Evolutionary conservation across 306 rosid genomes (phyloP).

Genomic region (Rosa lucieae): DNA sequence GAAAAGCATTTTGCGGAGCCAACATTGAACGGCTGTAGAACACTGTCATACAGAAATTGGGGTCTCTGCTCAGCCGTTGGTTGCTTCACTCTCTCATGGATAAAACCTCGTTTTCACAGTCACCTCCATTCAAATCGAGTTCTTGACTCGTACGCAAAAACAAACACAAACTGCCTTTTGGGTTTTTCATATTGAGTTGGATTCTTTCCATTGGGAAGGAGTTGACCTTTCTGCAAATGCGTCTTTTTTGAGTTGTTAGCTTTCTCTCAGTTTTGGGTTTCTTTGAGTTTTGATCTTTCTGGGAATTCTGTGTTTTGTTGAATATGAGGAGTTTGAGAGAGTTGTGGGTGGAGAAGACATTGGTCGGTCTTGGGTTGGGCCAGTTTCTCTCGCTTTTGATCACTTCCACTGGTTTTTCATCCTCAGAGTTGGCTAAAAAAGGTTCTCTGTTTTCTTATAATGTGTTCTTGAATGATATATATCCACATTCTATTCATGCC

Average conservation of each 20-base stretch:
- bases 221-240: conserved; percentile 9
- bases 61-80: conserved; percentile 30
- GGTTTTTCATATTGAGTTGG: not conserved
- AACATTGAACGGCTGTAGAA: conserved; percentile 17
- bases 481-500: not conserved
- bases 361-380: conserved; percentile 86
- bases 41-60: conserved; percentile 12
- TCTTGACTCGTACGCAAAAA: not conserved
- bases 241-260: conserved; percentile 8
- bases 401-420: conserved; percentile 86
- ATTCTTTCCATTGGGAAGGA: not conserved
- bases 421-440: conserved; percentile 82
- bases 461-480: not conserved
- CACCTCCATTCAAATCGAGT: conserved; percentile 9
- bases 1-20: not conserved
- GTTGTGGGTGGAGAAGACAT: conserved; percentile 60
- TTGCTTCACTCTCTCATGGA: conserved; percentile 3
- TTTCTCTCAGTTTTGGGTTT: not conserved
- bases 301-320: not conserved
- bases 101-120: conserved; percentile 16
- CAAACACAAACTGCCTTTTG: not conserved
- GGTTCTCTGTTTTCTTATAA: conserved; percentile 33
- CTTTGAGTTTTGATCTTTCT: not conserved
- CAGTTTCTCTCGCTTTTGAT: conserved; percentile 85
- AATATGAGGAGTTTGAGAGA: conserved; percentile 35